Base-by-base conservation (phyloP, 202 grass and related monocot species). In the Panicum virgatum region DNA sequence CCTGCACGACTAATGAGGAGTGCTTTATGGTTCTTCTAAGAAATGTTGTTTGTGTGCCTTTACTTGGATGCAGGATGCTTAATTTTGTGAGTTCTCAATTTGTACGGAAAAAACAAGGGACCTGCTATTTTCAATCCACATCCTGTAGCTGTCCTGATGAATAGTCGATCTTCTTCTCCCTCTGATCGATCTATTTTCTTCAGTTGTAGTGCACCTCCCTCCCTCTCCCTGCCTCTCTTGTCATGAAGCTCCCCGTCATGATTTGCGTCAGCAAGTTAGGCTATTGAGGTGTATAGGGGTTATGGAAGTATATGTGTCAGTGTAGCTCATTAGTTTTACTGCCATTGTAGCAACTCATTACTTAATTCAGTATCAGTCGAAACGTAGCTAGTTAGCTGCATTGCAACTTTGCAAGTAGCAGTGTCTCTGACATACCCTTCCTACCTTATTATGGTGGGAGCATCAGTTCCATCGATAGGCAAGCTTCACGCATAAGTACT, bases 401-500 rank as follows among this genome's bases (percentile, higher is more conserved):
- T 4, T 72, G 56, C 72, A 81, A 66, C 46, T 13, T 9, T 72
- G 47, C 72, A 81, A 66, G 72, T 4, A 59, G 36, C 50, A 66
- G 66, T 26, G 56, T 12, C 46, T 5, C 34, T 73, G 83, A 68
- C 79, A 72, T 3, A 61, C 51, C 79, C 74, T 54, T 46, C 61
- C 11, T 62, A 86, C 74, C 74, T 56, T 61, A 29, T 53, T 59
- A 38, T 13, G 87, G 54, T 81, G 62, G 80, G 20, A n/a, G 7
- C 20, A 47, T 54, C 50, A 36, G 3, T 88, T 67, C 20, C 57
- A 10, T 66, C 29, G 9, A 20, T 50, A 88, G 61, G 27, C 82
- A 88, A 60, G 38, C 87, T 85, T 89, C 54, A 84, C 43, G 66
- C 27, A n/a, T 71, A 77, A 46, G 46, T 30, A n/a, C n/a, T n/a